A percentile compares a stretch with the other conserved stretches of the same genome.
Evolutionary conservation across 139 green algal species (phyloP).

Genomic region (Asterochloris sp.): DNA sequence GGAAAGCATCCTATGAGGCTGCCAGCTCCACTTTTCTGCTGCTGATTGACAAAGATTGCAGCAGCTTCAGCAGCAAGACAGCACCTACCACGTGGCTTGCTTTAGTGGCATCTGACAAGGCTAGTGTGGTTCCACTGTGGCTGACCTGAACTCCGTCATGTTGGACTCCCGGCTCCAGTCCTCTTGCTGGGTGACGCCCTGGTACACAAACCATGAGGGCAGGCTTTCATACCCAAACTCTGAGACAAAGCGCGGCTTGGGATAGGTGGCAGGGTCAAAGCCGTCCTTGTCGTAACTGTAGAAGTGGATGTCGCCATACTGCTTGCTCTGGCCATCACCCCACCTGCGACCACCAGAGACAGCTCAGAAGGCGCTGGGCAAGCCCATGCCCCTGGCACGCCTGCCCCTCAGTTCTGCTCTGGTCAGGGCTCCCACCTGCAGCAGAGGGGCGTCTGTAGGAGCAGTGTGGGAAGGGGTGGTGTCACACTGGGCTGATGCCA

Average conservation of each 20-base stretch:
- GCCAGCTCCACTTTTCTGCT: too few relatives aligned
- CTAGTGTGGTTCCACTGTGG: neutral
- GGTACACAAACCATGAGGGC: conserved; percentile 41
- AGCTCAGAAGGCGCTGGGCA: neutral
- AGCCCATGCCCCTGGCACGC: neutral
- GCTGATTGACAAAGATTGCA: too few relatives aligned
- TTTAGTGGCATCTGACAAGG: too few relatives aligned
- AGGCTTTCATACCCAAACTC: conserved; percentile 66
- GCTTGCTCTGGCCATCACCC: conserved; percentile 27
- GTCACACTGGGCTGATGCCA: too few relatives aligned
- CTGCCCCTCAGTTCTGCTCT: too few relatives aligned
- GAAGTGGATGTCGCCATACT: conserved; percentile 72
- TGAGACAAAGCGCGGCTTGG: conserved; percentile 57
- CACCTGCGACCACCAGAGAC: conserved; percentile 25
- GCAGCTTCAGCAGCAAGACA: too few relatives aligned
- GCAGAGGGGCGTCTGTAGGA: too few relatives aligned
- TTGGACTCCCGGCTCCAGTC: conserved; percentile 39
- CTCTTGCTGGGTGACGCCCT: conserved; percentile 20
- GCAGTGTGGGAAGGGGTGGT: too few relatives aligned
- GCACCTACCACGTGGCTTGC: too few relatives aligned
- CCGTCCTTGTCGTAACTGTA: conserved; percentile 66
- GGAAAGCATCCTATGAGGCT: too few relatives aligned
- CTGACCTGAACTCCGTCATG: conserved; percentile 45
- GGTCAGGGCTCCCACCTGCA: too few relatives aligned
- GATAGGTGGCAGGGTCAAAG: conserved; percentile 42